These are phyloP conservation scores for Serendipita sp. DNA, from an alignment of 768 basidiomycete genomes.

Conservation along the genomic window DNA sequence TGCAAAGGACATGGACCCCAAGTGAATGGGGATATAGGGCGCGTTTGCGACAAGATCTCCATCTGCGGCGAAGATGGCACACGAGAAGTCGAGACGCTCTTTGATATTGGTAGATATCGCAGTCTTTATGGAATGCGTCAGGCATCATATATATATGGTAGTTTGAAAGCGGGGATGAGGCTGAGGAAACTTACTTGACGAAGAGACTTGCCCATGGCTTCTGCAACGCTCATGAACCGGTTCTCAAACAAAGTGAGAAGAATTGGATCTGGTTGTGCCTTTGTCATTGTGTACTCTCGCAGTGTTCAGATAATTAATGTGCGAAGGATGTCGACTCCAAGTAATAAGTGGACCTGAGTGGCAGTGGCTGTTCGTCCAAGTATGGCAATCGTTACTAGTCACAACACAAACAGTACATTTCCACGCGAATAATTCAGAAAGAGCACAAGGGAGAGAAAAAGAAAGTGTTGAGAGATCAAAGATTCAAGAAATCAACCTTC, in stretches of 20 bases:
- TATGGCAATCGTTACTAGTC: neutral
- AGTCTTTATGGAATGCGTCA: neutral
- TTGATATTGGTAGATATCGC: conserved; percentile 85
- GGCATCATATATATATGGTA: neutral
- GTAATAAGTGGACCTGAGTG: neutral
- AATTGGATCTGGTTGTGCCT: conserved; percentile 52
- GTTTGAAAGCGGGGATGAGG: neutral
- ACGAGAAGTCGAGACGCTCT: conserved; percentile 88
- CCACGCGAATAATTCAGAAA: neutral
- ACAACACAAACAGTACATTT: neutral
- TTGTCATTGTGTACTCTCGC: neutral
- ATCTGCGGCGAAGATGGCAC: conserved; percentile 87
- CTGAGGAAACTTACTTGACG: conserved; percentile 22
- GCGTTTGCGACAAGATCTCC: conserved; percentile 92
- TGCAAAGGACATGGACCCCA: conserved; percentile 83
- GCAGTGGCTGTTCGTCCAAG: neutral
- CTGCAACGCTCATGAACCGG: conserved; percentile 94
- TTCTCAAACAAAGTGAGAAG: conserved; percentile 85
- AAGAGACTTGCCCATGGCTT: conserved; percentile 84
- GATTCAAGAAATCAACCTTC: too few relatives aligned
- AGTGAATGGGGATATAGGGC: conserved; percentile 76
- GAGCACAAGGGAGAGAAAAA: neutral
- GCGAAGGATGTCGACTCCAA: neutral
- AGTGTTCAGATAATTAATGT: neutral
- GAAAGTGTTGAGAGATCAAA: too few relatives aligned